Conservation (phyloP, 441 rosid genomes). For the Corymbia citriodora region DNA sequence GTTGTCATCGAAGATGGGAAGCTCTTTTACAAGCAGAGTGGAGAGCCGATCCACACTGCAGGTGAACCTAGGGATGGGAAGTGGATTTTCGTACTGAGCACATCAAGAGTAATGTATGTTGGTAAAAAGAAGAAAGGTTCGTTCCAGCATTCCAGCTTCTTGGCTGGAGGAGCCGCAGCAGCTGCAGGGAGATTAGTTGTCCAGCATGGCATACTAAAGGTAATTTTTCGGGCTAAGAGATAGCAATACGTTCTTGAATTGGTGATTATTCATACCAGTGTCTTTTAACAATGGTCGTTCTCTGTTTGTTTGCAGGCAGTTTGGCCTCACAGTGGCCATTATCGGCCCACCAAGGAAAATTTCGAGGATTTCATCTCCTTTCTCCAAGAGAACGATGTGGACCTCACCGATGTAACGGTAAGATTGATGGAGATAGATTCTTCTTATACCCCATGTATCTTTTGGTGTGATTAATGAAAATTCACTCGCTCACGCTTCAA, state of each 20-base stretch:
- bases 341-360: slow-evolving; percentile 9
- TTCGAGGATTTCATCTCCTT: slow-evolving; percentile 3
- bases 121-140: background rate
- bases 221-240: background rate
- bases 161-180: background rate
- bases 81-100: background rate
- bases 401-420: background rate
- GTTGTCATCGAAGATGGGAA: background rate
- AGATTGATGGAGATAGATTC: background rate
- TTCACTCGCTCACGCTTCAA: background rate
- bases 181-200: background rate
- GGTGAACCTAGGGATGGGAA: background rate
- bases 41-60: background rate
- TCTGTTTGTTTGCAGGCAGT: background rate
- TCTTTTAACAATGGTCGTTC: background rate
- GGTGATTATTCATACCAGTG: background rate
- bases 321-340: slow-evolving; percentile 18
- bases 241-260: background rate
- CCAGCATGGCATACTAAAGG: background rate
- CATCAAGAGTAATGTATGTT: background rate
- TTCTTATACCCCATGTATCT: background rate
- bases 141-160: background rate
- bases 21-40: background rate
- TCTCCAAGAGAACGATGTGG: background rate
- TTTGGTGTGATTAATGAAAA: background rate